These are phyloP conservation scores for Rosa hybrid DNA, from an alignment of 331 rosid species.

Conservation along the genomic window DNA sequence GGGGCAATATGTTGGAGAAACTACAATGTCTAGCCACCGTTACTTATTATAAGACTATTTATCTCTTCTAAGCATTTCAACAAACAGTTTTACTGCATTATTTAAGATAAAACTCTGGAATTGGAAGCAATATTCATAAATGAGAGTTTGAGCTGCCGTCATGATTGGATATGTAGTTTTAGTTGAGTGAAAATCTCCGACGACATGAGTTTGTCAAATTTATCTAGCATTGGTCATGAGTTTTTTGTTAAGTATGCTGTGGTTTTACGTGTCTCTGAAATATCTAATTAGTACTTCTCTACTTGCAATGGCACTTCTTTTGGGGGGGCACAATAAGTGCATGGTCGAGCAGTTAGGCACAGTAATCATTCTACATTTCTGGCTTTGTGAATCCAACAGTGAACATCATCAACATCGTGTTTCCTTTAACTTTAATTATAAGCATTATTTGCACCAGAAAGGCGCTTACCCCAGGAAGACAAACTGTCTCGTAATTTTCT, in stretches of 20 bases:
- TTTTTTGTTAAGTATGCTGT: not conserved
- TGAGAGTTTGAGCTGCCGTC: not conserved
- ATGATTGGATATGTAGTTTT: not conserved
- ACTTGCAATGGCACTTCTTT: not conserved
- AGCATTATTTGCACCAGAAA: not conserved
- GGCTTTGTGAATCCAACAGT: conserved; percentile 3
- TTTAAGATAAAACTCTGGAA: not conserved
- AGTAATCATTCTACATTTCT: conserved; percentile 3
- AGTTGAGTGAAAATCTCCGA: not conserved
- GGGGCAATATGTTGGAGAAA: no score
- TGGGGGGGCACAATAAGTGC: conserved; percentile 10
- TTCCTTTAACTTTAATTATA: not conserved
- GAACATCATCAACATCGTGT: conserved; percentile 2
- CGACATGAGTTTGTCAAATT: not conserved
- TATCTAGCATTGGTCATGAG: not conserved
- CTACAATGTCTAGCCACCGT: no score
- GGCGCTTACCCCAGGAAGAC: not conserved
- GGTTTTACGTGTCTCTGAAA: not conserved
- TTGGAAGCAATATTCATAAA: not conserved
- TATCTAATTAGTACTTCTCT: not conserved
- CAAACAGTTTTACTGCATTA: not conserved
- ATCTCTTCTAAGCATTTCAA: not conserved
- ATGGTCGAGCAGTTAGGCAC: conserved; percentile 27
- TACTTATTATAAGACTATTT: no score
- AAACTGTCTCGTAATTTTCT: conserved; percentile 4